Evolutionary conservation across 2,329 filamentous ascomycete species (phyloP).

Genomic region (Pseudocercospora eumusae): DNA sequence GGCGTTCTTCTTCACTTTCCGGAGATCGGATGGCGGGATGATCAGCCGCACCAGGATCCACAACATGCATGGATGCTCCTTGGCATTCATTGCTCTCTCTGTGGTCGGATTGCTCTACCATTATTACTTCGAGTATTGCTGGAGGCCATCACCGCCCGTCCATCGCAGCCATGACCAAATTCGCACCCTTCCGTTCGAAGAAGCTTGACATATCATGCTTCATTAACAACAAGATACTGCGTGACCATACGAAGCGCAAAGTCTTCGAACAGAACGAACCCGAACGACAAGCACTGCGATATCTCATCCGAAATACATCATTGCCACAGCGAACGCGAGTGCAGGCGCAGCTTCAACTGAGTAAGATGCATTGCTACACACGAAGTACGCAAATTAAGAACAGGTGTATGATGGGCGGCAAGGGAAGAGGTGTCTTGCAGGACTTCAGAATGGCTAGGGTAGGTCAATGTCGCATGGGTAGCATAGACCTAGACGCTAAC

Average conservation of each 20-base stretch:
- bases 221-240: slow-evolving; percentile 81
- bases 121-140: too few relatives aligned
- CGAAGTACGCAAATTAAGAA: slow-evolving; percentile 91
- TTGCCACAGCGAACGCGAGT: slow-evolving; percentile 79
- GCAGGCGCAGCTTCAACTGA: slow-evolving; percentile 88
- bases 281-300: slow-evolving; percentile 78
- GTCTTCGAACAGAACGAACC: slow-evolving; percentile 84
- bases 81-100: background rate
- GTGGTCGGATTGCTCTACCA: background rate
- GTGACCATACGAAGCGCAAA: slow-evolving; percentile 96
- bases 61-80: background rate
- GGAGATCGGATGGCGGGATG: slow-evolving; percentile 8
- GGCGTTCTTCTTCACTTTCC: slow-evolving; percentile 12
- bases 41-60: background rate
- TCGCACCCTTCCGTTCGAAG: slow-evolving; percentile 66
- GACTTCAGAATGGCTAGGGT: slow-evolving; percentile 93
- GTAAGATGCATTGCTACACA: slow-evolving; percentile 95
- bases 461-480: slow-evolving; percentile 44
- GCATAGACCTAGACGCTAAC: slow-evolving; percentile 22
- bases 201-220: slow-evolving; percentile 87
- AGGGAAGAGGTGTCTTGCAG: slow-evolving; percentile 82
- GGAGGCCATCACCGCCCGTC: slow-evolving; percentile 6
- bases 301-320: slow-evolving; percentile 89
- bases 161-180: slow-evolving; percentile 57
- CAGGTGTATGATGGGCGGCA: slow-evolving; percentile 88